These are phyloP conservation scores for Rosa hybrid DNA, from an alignment of 331 rosid species.

Conservation along the genomic window DNA sequence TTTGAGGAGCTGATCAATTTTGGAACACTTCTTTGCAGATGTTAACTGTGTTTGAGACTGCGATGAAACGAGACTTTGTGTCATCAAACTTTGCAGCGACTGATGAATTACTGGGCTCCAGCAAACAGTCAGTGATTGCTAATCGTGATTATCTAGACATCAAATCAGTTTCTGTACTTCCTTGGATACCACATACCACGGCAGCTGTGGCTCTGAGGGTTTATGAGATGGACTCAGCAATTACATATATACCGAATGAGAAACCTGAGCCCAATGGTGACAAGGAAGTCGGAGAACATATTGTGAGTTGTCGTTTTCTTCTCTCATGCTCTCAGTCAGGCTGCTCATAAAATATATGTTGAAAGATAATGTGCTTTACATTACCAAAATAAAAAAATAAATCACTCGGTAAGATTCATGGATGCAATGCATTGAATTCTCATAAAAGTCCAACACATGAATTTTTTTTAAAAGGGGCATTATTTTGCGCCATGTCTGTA, in stretches of 20 bases:
- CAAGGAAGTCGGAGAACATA: constrained; percentile 49
- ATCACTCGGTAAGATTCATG: neutral
- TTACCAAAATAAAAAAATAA: neutral
- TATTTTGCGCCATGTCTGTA: neutral
- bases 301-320: constrained; percentile 45
- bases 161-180: constrained; percentile 64
- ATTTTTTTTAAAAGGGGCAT: neutral
- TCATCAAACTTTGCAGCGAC: constrained; percentile 70
- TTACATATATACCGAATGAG: constrained; percentile 52
- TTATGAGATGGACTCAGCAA: constrained; percentile 77
- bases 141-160: constrained; percentile 40
- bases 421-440: neutral
- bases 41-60: constrained; percentile 70
- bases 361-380: neutral
- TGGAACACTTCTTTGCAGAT: constrained; percentile 48
- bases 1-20: constrained; percentile 19
- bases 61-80: constrained; percentile 65
- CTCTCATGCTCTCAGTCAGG: constrained; percentile 10
- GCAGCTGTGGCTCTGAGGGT: constrained; percentile 89
- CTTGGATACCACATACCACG: constrained; percentile 88
- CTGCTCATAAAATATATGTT: neutral
- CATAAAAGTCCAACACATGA: neutral
- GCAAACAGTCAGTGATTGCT: constrained; percentile 39
- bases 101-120: constrained; percentile 61
- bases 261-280: constrained; percentile 54